Evolutionary conservation across 352 stramenopile species (phyloP), one percentile per base, ranked within the genome.

Genomic region (Aphanomyces stellatus): DNA sequence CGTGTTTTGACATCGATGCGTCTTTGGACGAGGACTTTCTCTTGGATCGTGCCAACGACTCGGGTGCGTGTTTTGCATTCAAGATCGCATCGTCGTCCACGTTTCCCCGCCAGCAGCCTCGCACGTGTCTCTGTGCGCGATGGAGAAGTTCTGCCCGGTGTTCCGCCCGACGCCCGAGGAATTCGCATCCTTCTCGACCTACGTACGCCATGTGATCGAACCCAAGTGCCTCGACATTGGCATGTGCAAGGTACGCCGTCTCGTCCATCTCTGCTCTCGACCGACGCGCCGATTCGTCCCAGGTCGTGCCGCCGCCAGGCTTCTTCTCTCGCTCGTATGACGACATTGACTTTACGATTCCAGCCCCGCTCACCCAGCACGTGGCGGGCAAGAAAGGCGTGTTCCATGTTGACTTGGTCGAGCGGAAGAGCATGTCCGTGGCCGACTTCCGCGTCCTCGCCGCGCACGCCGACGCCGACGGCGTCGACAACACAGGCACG

Each of bases 391-490:
- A 90, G 71, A 90, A 94, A 70, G 89, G 89, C 37, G 79, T 96
- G 25, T 97, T 93, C 74, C 88, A 91, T 74, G 81, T 97, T 48
- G 87, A 95, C 37, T 75, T 97, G 22, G 83, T 96, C 35, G 89
- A 97, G 69, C 77, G 76, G 59, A 90, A 90, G 71, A 83, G 74
- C 2, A 80, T 91, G 74, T 79, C 57, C 8, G 71, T 89, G 15
- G 62, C 31, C 4, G 81, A 88, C 27, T 96, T 96, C 57, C 69
- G 82, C 41, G 43, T 46, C 33, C 76, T 92, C 37, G 69, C 85
- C 8, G 43, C 34, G 11, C n/a, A n/a, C n/a, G n/a, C n/a, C n/a
- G n/a, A n/a, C n/a, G n/a, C n/a, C n/a, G n/a, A n/a, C n/a, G n/a
- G n/a, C n/a, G n/a, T n/a, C n/a, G n/a, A n/a, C n/a, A n/a, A n/a